Base-by-base conservation (phyloP, 2,329 filamentous ascomycete species). In the Calonectria montana region DNA sequence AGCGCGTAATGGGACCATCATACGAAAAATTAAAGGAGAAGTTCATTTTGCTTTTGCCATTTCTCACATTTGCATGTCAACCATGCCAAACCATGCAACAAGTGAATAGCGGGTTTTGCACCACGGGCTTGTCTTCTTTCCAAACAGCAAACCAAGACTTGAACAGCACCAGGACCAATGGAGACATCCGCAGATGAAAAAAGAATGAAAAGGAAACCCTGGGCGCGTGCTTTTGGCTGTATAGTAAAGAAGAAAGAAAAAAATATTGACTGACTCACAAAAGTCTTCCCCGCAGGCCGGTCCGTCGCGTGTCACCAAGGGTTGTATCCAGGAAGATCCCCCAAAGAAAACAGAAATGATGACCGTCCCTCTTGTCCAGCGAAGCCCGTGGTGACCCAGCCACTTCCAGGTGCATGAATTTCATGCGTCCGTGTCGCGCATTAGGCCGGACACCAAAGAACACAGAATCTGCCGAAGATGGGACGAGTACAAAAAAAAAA, bases 301-400 rank as follows among this genome's bases (percentile, higher is more conserved):
- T 59, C 53, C 53, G 53, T 37, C 53, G 53, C 53, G 53, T 59
- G 53, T 27, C 21, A 21, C 53, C 53, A 39, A 59, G 53, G 53
- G 21, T 39, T 10, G 35, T 21, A 15, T 13, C 31, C 37, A 23
- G 35, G 53, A 39, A 21, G 31, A 59, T 59, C 53, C 53, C 31
- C 31, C 21, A 21, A 39, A 12, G 13, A 18, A 39, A 13, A 25
- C 1, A 18, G 21, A 9, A 39, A 39, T 59, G 15, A 59, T 59
- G 39, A 15, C 35, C 21, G 37, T 21, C 21, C 16, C 21, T 59
- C 35, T 39, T 21, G 7, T 23, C 23, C 53, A 37, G 53, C 37
- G 31, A 59, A 21, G 35, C 21, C 35, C 37, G 25, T 59, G 21
- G 31, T 59, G 53, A 39, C 53, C 37, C 53, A 59, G 15, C 31